Conservation (phyloP, 2,329 filamentous ascomycete species). For the Pseudogymnoascus pannorum region DNA sequence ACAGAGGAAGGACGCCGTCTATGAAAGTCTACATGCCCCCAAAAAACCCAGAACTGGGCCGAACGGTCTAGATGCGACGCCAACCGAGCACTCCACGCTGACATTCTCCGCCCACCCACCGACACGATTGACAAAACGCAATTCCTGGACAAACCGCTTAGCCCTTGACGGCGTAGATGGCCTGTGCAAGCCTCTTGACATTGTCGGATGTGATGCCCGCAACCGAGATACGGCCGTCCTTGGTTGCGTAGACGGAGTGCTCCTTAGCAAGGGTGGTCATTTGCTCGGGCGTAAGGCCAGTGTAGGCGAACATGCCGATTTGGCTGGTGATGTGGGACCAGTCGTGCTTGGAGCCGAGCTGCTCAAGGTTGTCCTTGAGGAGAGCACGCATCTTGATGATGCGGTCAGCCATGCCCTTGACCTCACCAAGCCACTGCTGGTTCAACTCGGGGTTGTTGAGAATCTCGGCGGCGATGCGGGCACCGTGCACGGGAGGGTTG, state of each 20-base stretch:
- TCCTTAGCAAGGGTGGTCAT: constrained; percentile 90
- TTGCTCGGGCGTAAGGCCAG: constrained; percentile 80
- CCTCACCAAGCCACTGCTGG: constrained; percentile 90
- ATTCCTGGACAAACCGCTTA: constrained; percentile 28
- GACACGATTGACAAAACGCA: not conserved
- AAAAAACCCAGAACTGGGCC: not conserved
- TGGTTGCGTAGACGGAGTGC: constrained; percentile 96
- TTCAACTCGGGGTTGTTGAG: constrained; percentile 79
- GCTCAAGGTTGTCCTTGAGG: constrained; percentile 90
- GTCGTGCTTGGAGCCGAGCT: constrained; percentile 90
- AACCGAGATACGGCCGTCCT: constrained; percentile 80
- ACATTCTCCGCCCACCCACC: constrained; percentile 3
- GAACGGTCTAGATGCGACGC: not conserved
- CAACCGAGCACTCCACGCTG: not conserved
- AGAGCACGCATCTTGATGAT: constrained; percentile 98
- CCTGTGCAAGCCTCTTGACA: constrained; percentile 71
- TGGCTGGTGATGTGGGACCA: constrained; percentile 98
- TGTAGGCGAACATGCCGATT: constrained; percentile 99
- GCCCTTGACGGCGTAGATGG: constrained; percentile 78
- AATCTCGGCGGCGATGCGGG: constrained; percentile 87
- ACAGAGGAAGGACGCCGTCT: not conserved
- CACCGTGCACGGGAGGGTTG: constrained; percentile 94
- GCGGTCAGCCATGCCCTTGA: constrained; percentile 98
- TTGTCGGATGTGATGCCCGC: constrained; percentile 76
- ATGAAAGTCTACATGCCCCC: not conserved